Base-by-base conservation (phyloP, 257 asterid genomes). In the Rhazya stricta region DNA sequence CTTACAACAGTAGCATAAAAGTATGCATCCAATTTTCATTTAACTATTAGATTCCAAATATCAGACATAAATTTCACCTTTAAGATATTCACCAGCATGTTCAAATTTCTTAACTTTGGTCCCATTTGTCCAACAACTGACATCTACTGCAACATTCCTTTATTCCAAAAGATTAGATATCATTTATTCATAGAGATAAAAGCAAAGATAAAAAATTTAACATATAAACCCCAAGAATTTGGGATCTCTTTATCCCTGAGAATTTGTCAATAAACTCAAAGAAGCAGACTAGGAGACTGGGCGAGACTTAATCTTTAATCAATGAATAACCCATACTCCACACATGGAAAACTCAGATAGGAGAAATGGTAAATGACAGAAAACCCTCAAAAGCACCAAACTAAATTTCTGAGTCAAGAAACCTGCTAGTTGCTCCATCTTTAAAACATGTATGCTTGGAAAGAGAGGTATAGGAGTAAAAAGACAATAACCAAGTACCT, bases 401-500 rank as follows among this genome's bases (percentile, higher is more conserved):
- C 2, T 30, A 1, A 10, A 60, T 11, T 60, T 27, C 67, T 58
- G 19, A 60, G 4, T 29, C 39, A 60, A 62, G 68, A 62, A 62
- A 16, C 25, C 1, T 34, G 29, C n/a, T 12, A 34, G 12, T 34
- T 48, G 32, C 72, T 37, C 68, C 43, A 61, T 15, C 67, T 62
- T 18, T 16, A 62, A 34, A 5, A 16, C 69, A 63, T 34, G 27
- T 34, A 63, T 63, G 32, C 29, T 37, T 18, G 18, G 5, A 76
- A 53, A 34, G 15, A 25, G 39, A 42, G 62, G 36, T 39, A 50
- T 19, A 74, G 9, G 13, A 69, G 79, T 43, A 45, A 25, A 75
- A 27, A 51, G 11, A 37, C 21, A 5, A 66, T 34, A 69, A 27
- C 13, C 42, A 61, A 48, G 73, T 86, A 94, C 97, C 97, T 91